Conservation (phyloP, 2,329 filamentous ascomycete genomes). For the Phoma sp. region DNA sequence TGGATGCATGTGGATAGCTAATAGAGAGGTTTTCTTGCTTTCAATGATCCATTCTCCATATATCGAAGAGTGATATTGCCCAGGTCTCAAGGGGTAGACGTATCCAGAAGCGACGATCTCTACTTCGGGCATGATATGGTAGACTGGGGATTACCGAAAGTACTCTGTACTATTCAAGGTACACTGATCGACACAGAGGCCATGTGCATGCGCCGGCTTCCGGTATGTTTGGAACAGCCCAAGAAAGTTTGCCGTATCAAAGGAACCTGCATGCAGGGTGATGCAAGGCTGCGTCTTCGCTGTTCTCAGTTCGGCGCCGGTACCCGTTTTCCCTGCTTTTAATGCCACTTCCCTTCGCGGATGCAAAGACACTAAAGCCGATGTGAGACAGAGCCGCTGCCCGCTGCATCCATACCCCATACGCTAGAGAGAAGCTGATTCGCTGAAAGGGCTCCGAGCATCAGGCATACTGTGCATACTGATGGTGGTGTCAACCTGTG, state of each 20-base stretch:
- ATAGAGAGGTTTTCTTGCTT: conserved; percentile 4
- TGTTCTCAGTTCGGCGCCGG: not conserved
- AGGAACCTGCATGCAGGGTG: conserved; percentile 3
- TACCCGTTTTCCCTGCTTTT: not conserved
- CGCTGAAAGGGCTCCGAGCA: not conserved
- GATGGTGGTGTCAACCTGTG: too few species aligned
- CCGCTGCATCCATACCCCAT: not conserved
- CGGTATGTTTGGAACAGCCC: not conserved
- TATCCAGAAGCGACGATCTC: not conserved
- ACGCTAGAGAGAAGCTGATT: not conserved
- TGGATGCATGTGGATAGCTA: not conserved
- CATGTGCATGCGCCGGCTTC: not conserved
- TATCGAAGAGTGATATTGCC: not conserved
- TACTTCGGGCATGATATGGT: not conserved
- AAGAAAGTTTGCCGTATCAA: not conserved
- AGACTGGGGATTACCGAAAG: not conserved
- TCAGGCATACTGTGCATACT: too few species aligned
- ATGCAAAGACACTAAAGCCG: not conserved
- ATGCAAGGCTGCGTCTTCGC: conserved; percentile 1
- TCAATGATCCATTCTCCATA: not conserved
- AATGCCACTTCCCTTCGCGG: not conserved
- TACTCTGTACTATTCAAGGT: conserved; percentile 1
- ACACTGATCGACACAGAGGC: conserved; percentile 1
- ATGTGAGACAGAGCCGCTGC: not conserved
- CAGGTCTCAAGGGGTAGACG: not conserved